phyloP scores from a whole-genome alignment of 2,329 filamentous ascomycete genomes.

The Fusarium sp. region DNA sequence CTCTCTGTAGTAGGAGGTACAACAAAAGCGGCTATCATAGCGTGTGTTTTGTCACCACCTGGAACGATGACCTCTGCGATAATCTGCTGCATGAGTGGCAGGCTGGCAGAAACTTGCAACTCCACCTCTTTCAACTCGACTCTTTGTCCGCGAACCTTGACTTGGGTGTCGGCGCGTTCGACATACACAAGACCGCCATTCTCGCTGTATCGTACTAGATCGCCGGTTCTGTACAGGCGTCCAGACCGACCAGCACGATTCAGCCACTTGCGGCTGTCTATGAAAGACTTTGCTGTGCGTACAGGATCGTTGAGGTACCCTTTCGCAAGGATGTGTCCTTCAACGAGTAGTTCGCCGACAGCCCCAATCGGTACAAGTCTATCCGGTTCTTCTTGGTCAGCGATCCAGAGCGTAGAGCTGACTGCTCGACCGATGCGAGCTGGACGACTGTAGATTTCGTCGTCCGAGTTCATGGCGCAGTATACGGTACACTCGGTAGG shows the following conservation, averaged over 20 bases:
- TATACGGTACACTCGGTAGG: slow-evolving; percentile 11
- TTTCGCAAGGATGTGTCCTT: slow-evolving; percentile 1
- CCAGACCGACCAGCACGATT: not conserved
- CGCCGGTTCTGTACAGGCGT: slow-evolving; percentile 2
- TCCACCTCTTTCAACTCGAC: not conserved
- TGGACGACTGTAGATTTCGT: not conserved
- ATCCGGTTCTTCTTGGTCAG: not conserved
- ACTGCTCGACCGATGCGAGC: slow-evolving; percentile 1
- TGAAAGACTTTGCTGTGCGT: slow-evolving; percentile 1
- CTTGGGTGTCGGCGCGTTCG: slow-evolving; percentile 1
- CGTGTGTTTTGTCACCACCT: not conserved
- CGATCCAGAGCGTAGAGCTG: slow-evolving; percentile 1
- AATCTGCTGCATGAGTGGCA: not conserved
- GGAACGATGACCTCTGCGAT: slow-evolving; percentile 6
- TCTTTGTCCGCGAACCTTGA: slow-evolving; percentile 10
- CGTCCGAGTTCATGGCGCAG: not conserved
- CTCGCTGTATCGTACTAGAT: slow-evolving; percentile 4
- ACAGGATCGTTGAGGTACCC: slow-evolving; percentile 12
- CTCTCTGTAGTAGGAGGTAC: not conserved
- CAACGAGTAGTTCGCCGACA: slow-evolving; percentile 8
- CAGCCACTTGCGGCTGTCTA: not conserved
- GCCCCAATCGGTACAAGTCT: not conserved
- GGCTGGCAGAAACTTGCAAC: not conserved
- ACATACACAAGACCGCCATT: slow-evolving; percentile 2
- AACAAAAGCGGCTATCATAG: slow-evolving; percentile 4